Evolutionary conservation across 208 protist species (phyloP).

Genomic region (Acanthamoeba castellanii): DNA sequence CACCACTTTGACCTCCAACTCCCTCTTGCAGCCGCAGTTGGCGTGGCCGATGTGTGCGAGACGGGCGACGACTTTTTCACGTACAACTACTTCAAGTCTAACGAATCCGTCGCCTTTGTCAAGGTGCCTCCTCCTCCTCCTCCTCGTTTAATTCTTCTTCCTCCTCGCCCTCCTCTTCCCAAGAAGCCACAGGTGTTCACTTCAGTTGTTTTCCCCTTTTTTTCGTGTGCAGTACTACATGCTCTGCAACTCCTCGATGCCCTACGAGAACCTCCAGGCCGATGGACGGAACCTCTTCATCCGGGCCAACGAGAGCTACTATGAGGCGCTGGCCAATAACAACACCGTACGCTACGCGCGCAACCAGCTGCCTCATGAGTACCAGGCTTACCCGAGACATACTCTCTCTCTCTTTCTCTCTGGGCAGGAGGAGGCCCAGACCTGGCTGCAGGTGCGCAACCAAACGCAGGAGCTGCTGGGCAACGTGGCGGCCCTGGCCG

Average conservation of each 20-base stretch:
- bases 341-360: background rate
- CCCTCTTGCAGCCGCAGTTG: background rate
- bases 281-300: background rate
- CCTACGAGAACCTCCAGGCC: background rate
- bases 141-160: background rate
- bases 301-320: conserved; percentile 29
- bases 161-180: background rate
- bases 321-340: conserved; percentile 30
- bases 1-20: background rate
- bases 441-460: conserved; percentile 9
- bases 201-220: background rate
- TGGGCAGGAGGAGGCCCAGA: conserved; percentile 22
- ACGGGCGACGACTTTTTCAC: conserved; percentile 44
- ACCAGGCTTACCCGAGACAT: too few species aligned
- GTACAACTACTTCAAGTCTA: background rate
- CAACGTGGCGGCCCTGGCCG: background rate
- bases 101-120: conserved; percentile 21
- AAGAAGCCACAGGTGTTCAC: too few species aligned
- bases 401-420: background rate
- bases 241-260: conserved; percentile 30
- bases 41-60: conserved; percentile 27
- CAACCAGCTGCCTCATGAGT: background rate
- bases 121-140: background rate
- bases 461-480: conserved; percentile 27
- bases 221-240: conserved; percentile 39